Conservation (phyloP, 1,139 yeast genomes). For the Yamadazyma atlantica region DNA sequence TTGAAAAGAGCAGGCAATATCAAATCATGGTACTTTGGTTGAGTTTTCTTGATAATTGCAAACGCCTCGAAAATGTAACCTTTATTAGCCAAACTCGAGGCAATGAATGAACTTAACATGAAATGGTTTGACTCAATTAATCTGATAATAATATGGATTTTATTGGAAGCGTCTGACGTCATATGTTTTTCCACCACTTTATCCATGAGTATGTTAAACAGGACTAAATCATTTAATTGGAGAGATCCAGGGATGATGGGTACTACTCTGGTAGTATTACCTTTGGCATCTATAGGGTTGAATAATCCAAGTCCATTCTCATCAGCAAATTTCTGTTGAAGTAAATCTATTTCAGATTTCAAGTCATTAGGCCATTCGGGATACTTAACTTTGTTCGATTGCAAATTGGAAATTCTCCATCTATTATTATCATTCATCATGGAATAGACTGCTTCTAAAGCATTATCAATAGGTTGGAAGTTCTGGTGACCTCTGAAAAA, state of each 20-base stretch:
- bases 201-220: constrained; percentile 23
- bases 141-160: constrained; percentile 14
- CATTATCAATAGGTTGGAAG: background rate
- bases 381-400: constrained; percentile 11
- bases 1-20: constrained; percentile 14
- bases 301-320: constrained; percentile 16
- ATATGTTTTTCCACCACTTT: constrained; percentile 16
- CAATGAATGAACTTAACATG: constrained; percentile 25
- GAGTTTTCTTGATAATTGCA: constrained; percentile 22
- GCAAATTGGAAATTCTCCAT: constrained; percentile 29
- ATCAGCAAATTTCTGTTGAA: constrained; percentile 20
- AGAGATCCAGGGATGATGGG: constrained; percentile 28
- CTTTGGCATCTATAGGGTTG: constrained; percentile 24
- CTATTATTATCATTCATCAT: constrained; percentile 13
- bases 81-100: constrained; percentile 28
- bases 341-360: constrained; percentile 17
- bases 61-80: constrained; percentile 27
- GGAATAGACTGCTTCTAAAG: constrained; percentile 9
- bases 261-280: constrained; percentile 18
- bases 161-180: constrained; percentile 7
- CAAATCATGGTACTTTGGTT: constrained; percentile 15
- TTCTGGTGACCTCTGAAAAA: constrained; percentile 15
- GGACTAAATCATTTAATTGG: constrained; percentile 30
- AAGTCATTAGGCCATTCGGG: constrained; percentile 12
- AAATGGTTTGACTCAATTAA: constrained; percentile 25